These are phyloP conservation scores for Echinochloa phyllopogon DNA, from an alignment of 176 grass and related monocot genomes.

Conservation along the genomic window DNA sequence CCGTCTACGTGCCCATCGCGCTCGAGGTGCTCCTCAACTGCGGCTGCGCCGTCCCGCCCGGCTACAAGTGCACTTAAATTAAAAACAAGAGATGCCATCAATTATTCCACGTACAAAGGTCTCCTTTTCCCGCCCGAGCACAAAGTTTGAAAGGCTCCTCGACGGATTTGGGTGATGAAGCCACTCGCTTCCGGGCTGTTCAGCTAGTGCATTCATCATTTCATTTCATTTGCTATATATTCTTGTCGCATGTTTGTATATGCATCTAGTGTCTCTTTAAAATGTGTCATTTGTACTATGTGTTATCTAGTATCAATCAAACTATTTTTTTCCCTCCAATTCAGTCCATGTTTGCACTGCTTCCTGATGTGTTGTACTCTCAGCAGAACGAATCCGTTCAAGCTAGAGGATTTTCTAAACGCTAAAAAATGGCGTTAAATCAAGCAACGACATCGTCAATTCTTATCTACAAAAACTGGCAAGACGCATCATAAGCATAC, in stretches of 20 bases:
- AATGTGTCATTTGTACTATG: constrained; percentile 1
- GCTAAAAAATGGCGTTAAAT: background rate
- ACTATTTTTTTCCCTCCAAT: constrained; percentile 9
- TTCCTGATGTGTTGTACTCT: background rate
- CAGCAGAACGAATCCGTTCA: background rate
- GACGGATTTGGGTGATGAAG: constrained; percentile 38
- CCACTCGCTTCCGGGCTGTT: constrained; percentile 43
- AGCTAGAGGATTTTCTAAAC: background rate
- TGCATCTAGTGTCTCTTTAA: background rate
- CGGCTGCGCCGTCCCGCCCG: constrained; percentile 61
- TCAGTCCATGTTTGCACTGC: background rate
- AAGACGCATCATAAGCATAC: background rate
- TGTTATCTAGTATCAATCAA: constrained; percentile 32
- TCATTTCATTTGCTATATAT: constrained; percentile 39
- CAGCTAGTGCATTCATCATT: constrained; percentile 31
- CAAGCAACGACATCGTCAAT: background rate
- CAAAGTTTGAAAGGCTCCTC: constrained; percentile 9
- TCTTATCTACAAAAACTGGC: background rate
- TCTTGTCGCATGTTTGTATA: constrained; percentile 50
- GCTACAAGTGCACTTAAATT: constrained; percentile 66
- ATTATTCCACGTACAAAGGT: background rate
- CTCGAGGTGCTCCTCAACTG: constrained; percentile 62
- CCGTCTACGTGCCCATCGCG: constrained; percentile 57
- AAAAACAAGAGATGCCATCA: no score
- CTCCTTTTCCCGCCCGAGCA: background rate